Evolutionary conservation across 768 basidiomycete genomes (phyloP), one percentile per base, ranked within the genome.

Genomic region (Lactifluus subvellereus): DNA sequence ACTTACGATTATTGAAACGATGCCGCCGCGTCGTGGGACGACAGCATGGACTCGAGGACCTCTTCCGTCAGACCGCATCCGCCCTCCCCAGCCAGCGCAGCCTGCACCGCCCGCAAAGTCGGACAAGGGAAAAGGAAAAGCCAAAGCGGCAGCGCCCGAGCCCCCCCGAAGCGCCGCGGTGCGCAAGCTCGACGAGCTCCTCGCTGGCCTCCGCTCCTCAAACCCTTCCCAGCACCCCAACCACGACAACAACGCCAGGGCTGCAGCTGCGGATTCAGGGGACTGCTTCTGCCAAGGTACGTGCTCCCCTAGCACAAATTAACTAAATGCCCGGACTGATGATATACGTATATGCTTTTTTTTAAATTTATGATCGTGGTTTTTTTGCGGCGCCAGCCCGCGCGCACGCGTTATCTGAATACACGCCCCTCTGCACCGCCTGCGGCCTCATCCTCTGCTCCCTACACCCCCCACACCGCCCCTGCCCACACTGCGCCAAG

Each of bases 271-370:
- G 16, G 40, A 57, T 43, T 27, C 4, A 13, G 65, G 38, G 3
- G 55, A 48, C 2, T 67, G 65, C 42, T 67, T 67, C 51, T 66
- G 67, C 58, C 60, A 67, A n/a, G 67, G 67, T 67, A 49, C 50
- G 60, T 40, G 6, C 42, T 37, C 35, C 8, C 35, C 35, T 13
- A 6, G 6, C 42, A 6, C 16, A 18, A 42, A 43, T 27, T 3
- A 6, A 11, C 18, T 43, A 43, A 16, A 18, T 43, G 3, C 42
- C 14, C 42, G 3, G 42, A 16, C 16, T 16, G 42, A 14, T 43
- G 42, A 40, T 40, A 43, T 43, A 18, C 27, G 27, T 27, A 27
- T 27, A 27, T 22, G 22, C 22, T 22, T 22, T 22, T 22, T 22
- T 22, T 42, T 42, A 16, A 2, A 6, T 43, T 5, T n/a, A 6